Conservation (phyloP, 805 yeast species). For the Candida xiaguanensis region DNA sequence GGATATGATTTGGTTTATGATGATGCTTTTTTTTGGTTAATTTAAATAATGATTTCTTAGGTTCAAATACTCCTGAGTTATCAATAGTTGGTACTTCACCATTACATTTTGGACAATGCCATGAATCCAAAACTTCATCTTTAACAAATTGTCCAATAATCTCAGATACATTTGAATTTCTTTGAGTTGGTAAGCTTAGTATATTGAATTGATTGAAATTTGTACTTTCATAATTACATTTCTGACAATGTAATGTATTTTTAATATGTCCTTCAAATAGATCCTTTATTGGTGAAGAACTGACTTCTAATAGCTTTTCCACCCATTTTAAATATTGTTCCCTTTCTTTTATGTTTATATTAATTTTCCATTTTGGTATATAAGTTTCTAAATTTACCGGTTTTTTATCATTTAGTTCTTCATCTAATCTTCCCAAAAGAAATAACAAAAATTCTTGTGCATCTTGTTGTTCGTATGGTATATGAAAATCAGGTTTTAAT, state of each 20-base stretch:
- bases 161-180: slow-evolving; percentile 49
- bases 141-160: slow-evolving; percentile 59
- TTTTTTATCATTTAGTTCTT: slow-evolving; percentile 46
- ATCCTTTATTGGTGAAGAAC: slow-evolving; percentile 63
- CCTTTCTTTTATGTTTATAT: slow-evolving; percentile 27
- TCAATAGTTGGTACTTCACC: slow-evolving; percentile 17
- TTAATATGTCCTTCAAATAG: slow-evolving; percentile 73
- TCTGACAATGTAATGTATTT: slow-evolving; percentile 56
- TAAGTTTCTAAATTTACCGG: slow-evolving; percentile 20
- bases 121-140: slow-evolving; percentile 70
- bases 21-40: slow-evolving; percentile 26
- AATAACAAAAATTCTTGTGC: slow-evolving; percentile 73
- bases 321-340: slow-evolving; percentile 64
- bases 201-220: slow-evolving; percentile 62
- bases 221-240: slow-evolving; percentile 59
- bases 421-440: slow-evolving; percentile 63
- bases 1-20: slow-evolving; percentile 4
- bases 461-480: slow-evolving; percentile 78
- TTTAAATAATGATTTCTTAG: slow-evolving; percentile 33
- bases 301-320: slow-evolving; percentile 50
- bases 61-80: slow-evolving; percentile 35
- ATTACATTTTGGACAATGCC: slow-evolving; percentile 76
- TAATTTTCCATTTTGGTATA: slow-evolving; percentile 29
- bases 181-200: slow-evolving; percentile 47
- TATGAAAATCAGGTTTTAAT: slow-evolving; percentile 62